Evolutionary conservation across 768 basidiomycete species (phyloP).

Genomic region (Amanita pseudoporphyria): DNA sequence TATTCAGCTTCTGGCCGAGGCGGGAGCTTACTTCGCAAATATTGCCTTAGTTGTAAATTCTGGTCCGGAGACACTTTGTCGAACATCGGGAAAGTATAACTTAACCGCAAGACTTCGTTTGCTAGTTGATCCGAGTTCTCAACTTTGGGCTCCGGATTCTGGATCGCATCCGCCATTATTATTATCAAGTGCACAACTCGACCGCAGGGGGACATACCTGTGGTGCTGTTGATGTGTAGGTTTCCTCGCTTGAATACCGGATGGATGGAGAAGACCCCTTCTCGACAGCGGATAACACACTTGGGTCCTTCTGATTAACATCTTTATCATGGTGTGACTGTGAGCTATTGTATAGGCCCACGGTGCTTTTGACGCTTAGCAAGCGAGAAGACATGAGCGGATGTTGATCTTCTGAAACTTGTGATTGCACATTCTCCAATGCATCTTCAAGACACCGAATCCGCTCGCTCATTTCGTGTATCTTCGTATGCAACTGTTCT

Average conservation of each 20-base stretch:
- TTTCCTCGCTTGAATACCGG: constrained; percentile 24
- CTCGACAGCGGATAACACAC: not conserved
- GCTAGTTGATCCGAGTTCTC: constrained; percentile 22
- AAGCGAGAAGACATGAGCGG: constrained; percentile 41
- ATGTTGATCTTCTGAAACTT: constrained; percentile 30
- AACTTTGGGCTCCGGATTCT: constrained; percentile 9
- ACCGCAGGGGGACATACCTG: constrained; percentile 8
- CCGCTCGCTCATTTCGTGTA: constrained; percentile 57
- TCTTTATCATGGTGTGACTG: constrained; percentile 13
- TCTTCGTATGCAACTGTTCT: constrained; percentile 54
- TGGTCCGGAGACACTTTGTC: constrained; percentile 38
- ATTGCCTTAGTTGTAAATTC: constrained; percentile 44
- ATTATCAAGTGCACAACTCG: no score
- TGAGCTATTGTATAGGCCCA: constrained; percentile 35
- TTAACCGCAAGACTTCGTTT: constrained; percentile 38
- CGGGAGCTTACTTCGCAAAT: constrained; percentile 49
- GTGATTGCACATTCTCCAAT: constrained; percentile 25
- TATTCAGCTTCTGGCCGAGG: constrained; percentile 45
- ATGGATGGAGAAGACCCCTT: constrained; percentile 9
- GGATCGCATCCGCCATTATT: not conserved
- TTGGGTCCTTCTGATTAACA: not conserved
- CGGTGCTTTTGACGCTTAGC: constrained; percentile 46
- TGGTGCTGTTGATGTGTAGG: constrained; percentile 8
- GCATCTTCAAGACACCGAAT: constrained; percentile 56
- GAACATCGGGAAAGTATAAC: constrained; percentile 46